Evolutionary conservation across 2,329 filamentous ascomycete species (phyloP).

Genomic region (Paraphaeosphaeria minitans): DNA sequence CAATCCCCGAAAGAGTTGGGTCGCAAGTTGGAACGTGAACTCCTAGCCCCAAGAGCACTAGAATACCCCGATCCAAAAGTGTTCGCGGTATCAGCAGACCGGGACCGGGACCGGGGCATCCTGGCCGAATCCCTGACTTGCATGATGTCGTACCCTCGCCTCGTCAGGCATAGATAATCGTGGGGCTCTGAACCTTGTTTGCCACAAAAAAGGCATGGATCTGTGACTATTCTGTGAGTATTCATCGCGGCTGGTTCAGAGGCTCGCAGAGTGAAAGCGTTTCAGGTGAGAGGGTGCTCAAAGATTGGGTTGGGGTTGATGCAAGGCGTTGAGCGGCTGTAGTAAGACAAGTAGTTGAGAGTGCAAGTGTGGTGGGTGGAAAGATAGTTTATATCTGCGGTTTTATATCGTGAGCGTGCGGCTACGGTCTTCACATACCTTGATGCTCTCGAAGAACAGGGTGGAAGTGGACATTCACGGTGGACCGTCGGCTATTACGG

Average conservation of each 20-base stretch:
- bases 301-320: background rate
- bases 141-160: background rate
- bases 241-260: background rate
- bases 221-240: too few species aligned
- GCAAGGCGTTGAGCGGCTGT: background rate
- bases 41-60: too few species aligned
- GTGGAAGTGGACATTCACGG: background rate
- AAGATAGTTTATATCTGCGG: background rate
- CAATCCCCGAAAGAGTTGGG: background rate
- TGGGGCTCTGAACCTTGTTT: background rate
- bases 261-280: background rate
- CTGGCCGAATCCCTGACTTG: background rate
- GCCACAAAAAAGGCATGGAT: background rate
- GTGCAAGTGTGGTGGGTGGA: background rate
- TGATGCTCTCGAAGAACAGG: background rate
- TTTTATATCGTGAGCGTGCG: background rate
- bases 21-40: too few species aligned
- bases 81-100: background rate
- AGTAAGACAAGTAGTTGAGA: background rate
- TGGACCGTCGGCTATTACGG: background rate
- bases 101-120: too few species aligned
- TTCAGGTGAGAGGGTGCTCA: background rate
- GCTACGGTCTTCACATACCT: background rate
- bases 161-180: background rate
- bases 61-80: too few species aligned